Percentiles rank a stretch among this genome's conserved stretches.
phyloP scores from a whole-genome alignment of 768 basidiomycete genomes.

The Floccularia luteovirens region DNA sequence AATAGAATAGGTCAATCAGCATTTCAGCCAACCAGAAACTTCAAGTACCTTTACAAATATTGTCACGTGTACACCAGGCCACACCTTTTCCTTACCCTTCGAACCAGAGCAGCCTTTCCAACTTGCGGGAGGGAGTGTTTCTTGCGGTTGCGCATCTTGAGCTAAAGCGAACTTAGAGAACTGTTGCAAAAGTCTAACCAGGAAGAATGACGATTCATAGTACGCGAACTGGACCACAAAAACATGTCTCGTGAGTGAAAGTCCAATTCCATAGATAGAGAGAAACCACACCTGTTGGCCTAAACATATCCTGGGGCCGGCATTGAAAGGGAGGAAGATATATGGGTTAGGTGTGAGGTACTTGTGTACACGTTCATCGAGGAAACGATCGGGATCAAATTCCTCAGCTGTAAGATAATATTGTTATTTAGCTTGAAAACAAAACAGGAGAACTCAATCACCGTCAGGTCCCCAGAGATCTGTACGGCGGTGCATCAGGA shows the following conservation, averaged over 20 bases:
- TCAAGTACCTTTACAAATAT: constrained; percentile 13
- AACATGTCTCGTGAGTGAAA: background rate
- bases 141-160: constrained; percentile 30
- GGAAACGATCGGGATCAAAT: constrained; percentile 52
- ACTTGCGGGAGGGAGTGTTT: constrained; percentile 28
- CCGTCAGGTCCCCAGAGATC: constrained; percentile 52
- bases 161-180: constrained; percentile 38
- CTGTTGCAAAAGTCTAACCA: constrained; percentile 42
- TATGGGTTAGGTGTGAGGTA: constrained; percentile 36
- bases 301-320: constrained; percentile 27
- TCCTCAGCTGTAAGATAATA: constrained; percentile 21
- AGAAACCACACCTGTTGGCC: constrained; percentile 27
- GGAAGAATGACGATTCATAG: constrained; percentile 48
- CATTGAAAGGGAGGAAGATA: constrained; percentile 33
- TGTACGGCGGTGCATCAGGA: constrained; percentile 40
- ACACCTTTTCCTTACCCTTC: constrained; percentile 31
- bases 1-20: background rate
- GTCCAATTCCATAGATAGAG: background rate
- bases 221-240: constrained; percentile 38
- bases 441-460: constrained; percentile 10
- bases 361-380: constrained; percentile 39
- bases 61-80: constrained; percentile 19
- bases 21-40: constrained; percentile 4
- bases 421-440: background rate
- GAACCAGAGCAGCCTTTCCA: constrained; percentile 27